phyloP scores from a whole-genome alignment of 345 rosid genomes.

The Corchorus capsularis region DNA sequence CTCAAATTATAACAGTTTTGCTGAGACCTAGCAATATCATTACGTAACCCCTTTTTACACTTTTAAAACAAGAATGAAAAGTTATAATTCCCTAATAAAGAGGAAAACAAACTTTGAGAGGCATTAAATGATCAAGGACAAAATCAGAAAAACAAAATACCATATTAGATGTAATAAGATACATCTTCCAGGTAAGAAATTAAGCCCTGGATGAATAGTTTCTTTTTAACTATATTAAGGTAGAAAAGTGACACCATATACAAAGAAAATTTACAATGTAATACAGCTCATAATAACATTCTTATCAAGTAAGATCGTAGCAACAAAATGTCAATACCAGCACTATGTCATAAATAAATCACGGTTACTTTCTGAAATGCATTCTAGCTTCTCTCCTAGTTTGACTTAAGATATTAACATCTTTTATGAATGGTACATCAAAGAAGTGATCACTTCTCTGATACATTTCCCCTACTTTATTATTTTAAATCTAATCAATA shows the following conservation, averaged over 20 bases:
- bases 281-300: not conserved
- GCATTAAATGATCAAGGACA: not conserved
- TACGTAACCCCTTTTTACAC: not conserved
- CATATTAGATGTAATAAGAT: not conserved
- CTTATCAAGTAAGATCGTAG: not conserved
- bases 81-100: not conserved
- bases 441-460: not conserved
- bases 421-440: not conserved
- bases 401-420: not conserved
- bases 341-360: constrained; percentile 7
- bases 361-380: not conserved
- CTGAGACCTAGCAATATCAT: not conserved
- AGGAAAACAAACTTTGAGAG: not conserved
- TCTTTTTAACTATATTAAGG: not conserved
- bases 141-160: not conserved
- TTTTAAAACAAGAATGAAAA: not conserved
- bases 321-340: not conserved
- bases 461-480: not conserved
- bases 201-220: not conserved
- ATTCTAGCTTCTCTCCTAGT: not conserved
- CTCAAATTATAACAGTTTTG: not conserved
- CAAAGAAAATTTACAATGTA: not conserved
- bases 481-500: not conserved
- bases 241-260: not conserved
- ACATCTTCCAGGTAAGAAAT: not conserved